These are phyloP conservation scores for Botrytis medusae DNA, from an alignment of 2,329 filamentous ascomycete species.

Conservation along the genomic window DNA sequence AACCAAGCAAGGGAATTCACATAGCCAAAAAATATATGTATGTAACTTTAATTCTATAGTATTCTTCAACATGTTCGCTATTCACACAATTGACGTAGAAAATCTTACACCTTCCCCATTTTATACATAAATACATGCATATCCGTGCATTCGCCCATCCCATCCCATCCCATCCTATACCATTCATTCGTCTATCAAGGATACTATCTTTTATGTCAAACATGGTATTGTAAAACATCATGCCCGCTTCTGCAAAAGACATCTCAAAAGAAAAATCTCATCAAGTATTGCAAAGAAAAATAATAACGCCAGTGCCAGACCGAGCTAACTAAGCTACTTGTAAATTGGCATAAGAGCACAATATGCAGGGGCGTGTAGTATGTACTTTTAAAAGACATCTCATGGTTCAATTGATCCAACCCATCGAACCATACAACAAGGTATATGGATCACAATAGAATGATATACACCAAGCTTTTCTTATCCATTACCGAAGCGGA, in stretches of 20 bases:
- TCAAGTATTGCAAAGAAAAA: background rate
- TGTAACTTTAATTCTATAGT: background rate
- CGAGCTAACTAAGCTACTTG: constrained; percentile 2
- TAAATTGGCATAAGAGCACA: background rate
- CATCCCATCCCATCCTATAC: background rate
- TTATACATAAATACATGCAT: background rate
- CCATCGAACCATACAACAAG: background rate
- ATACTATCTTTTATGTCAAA: constrained; percentile 1
- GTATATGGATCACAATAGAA: constrained; percentile 9
- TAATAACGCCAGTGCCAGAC: background rate
- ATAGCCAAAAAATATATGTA: background rate
- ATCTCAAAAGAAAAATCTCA: background rate
- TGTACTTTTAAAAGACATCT: constrained; percentile 9
- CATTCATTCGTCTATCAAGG: background rate
- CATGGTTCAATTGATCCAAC: constrained; percentile 9
- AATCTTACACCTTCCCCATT: background rate
- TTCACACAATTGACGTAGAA: background rate
- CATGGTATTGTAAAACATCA: background rate
- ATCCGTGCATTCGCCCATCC: background rate
- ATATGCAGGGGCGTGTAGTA: background rate
- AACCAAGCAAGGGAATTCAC: background rate
- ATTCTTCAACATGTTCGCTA: background rate
- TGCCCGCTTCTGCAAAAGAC: background rate
- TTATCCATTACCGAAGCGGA: constrained; percentile 13
- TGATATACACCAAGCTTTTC: constrained; percentile 15